Percentiles rank a stretch among this genome's conserved stretches.
Evolutionary conservation across 768 basidiomycete species (phyloP).

Genomic region (Tephrocybe rancida): DNA sequence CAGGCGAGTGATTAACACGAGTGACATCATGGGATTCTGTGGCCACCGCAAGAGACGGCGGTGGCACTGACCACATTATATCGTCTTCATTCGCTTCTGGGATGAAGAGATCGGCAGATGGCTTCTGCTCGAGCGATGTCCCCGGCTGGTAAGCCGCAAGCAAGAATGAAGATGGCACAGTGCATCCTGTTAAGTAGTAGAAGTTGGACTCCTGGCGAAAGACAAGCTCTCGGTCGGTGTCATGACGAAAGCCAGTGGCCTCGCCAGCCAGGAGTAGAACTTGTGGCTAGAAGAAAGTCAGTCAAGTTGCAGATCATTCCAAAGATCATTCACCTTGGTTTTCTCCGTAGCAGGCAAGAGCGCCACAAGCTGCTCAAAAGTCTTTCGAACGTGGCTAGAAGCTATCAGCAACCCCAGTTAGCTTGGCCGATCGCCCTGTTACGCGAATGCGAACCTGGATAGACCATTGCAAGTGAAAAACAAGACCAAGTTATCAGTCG

Average conservation of each 20-base stretch:
- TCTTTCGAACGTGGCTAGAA: conserved; percentile 43
- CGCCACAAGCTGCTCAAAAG: conserved; percentile 51
- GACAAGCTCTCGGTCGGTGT: conserved; percentile 81
- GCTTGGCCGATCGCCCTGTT: background rate
- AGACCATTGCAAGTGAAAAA: conserved; percentile 9
- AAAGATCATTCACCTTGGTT: conserved; percentile 45
- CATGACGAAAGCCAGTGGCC: conserved; percentile 65
- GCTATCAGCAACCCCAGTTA: background rate
- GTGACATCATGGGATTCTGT: conserved; percentile 59
- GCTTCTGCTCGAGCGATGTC: conserved; percentile 40
- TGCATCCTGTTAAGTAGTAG: conserved; percentile 83
- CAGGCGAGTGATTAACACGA: conserved; percentile 49
- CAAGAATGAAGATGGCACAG: conserved; percentile 69
- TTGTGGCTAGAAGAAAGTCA: conserved; percentile 53
- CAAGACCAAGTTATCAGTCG: conserved; percentile 10
- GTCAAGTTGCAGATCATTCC: background rate
- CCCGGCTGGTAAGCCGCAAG: conserved; percentile 59
- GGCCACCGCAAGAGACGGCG: conserved; percentile 62
- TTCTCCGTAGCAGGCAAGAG: conserved; percentile 51
- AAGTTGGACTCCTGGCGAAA: conserved; percentile 85
- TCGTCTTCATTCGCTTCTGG: conserved; percentile 73
- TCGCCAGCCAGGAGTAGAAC: conserved; percentile 70
- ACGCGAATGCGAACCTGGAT: conserved; percentile 10
- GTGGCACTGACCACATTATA: conserved; percentile 89
- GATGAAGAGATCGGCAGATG: conserved; percentile 71